Evolutionary conservation across 192 early-diverging fungal genomes (phyloP).

Genomic region (Dissophora globulifera): DNA sequence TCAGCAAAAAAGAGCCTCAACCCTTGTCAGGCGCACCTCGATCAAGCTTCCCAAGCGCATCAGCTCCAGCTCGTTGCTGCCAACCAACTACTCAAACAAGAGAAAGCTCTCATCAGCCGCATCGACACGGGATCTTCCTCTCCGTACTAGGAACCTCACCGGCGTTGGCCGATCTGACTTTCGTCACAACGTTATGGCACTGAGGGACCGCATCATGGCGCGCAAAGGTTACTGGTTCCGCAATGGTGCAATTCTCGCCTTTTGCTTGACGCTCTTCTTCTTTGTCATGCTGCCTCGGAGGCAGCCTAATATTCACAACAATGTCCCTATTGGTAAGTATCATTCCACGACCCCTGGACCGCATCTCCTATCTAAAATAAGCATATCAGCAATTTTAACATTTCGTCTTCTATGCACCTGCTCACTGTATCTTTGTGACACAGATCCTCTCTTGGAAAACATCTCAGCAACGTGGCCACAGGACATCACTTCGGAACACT

Average conservation of each 20-base stretch:
- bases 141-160: neutral
- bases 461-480: slow-evolving; percentile 22
- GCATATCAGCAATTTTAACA: too few relatives aligned
- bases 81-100: slow-evolving; percentile 32
- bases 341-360: too few relatives aligned
- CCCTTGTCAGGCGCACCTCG: slow-evolving; percentile 27
- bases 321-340: slow-evolving; percentile 19
- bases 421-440: neutral
- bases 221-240: slow-evolving; percentile 54
- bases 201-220: slow-evolving; percentile 46
- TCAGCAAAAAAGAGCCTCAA: neutral
- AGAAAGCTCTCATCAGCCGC: neutral
- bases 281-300: slow-evolving; percentile 47
- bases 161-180: neutral
- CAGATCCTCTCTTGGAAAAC: slow-evolving; percentile 17
- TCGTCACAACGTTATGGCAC: slow-evolving; percentile 22
- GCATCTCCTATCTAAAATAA: too few relatives aligned
- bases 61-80: slow-evolving; percentile 32
- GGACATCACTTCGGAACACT: slow-evolving; percentile 65
- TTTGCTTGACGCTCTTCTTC: slow-evolving; percentile 43
- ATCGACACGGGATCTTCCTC: neutral
- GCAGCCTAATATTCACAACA: slow-evolving; percentile 32
- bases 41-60: slow-evolving; percentile 25
- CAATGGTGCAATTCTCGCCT: slow-evolving; percentile 45
- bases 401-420: neutral